phyloP scores from a whole-genome alignment of 306 rosid species.

The Vicia faba region DNA sequence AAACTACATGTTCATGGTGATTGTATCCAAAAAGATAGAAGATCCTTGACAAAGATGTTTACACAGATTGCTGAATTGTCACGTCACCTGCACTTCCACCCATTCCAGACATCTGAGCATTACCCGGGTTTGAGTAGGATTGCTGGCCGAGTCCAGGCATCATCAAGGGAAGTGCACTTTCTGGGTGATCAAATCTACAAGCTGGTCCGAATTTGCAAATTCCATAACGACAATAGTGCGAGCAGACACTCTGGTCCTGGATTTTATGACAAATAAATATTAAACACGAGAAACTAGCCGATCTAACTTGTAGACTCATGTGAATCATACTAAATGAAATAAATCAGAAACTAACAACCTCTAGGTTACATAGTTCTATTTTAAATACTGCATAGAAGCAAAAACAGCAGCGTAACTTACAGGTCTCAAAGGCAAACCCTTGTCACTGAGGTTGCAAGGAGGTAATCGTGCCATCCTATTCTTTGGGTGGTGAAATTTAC shows the following conservation, averaged over 20 bases:
- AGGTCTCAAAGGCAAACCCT: constrained; percentile 94
- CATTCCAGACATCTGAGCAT: constrained; percentile 48
- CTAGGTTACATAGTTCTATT: neutral
- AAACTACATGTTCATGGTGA: constrained; percentile 44
- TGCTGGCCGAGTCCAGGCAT: constrained; percentile 54
- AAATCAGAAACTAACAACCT: neutral
- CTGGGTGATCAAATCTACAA: constrained; percentile 82
- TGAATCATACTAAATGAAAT: constrained; percentile 5
- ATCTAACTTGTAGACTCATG: constrained; percentile 13
- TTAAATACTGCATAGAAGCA: neutral
- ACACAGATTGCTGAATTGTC: constrained; percentile 50
- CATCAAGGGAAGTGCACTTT: constrained; percentile 40
- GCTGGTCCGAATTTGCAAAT: constrained; percentile 94
- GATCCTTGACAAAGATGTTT: constrained; percentile 36
- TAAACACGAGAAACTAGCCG: constrained; percentile 17
- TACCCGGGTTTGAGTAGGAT: constrained; percentile 45
- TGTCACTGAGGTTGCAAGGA: constrained; percentile 68
- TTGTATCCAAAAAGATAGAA: constrained; percentile 46
- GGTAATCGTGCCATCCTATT: constrained; percentile 49
- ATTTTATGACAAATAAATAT: constrained; percentile 34
- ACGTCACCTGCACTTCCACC: constrained; percentile 51
- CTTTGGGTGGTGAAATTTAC: constrained; percentile 96
- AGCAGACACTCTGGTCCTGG: constrained; percentile 80
- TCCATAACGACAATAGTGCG: constrained; percentile 80
- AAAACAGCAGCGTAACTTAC: constrained; percentile 52